Conservation (phyloP, 2,329 filamentous ascomycete species). For the Fusarium oxysporum region DNA sequence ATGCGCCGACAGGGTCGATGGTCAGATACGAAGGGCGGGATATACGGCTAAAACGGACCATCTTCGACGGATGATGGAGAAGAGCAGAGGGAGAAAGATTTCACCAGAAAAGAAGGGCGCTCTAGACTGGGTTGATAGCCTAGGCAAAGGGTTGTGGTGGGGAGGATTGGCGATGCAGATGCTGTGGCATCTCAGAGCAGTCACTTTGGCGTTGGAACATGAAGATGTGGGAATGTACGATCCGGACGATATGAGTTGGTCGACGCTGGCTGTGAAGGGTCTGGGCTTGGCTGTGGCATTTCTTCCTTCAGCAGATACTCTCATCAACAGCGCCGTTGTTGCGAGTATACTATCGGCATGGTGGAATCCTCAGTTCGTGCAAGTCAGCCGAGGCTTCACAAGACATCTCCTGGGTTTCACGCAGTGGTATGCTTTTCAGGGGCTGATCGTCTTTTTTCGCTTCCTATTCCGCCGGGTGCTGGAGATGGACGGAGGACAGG, state of each 20-base stretch:
- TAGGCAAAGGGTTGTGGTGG: conserved; percentile 62
- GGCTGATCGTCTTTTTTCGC: conserved; percentile 67
- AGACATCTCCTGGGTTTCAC: conserved; percentile 69
- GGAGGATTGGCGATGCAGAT: conserved; percentile 59
- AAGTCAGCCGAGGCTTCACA: conserved; percentile 69
- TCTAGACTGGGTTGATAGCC: conserved; percentile 57
- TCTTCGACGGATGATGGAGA: conserved; percentile 79
- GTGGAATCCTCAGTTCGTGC: conserved; percentile 77
- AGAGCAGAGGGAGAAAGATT: conserved; percentile 58
- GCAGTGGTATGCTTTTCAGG: conserved; percentile 75
- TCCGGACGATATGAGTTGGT: conserved; percentile 46
- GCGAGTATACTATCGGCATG: conserved; percentile 66
- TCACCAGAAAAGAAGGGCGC: conserved; percentile 47
- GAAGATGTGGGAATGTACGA: conserved; percentile 50
- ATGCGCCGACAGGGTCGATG: conserved; percentile 80
- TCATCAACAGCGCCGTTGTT: conserved; percentile 61
- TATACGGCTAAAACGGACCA: conserved; percentile 90
- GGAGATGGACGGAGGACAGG: conserved; percentile 54
- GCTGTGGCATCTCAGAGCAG: conserved; percentile 61
- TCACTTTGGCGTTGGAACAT: conserved; percentile 44
- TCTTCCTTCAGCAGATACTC: conserved; percentile 55
- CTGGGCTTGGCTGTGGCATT: conserved; percentile 36
- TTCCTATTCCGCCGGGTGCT: conserved; percentile 59
- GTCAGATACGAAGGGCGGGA: conserved; percentile 75
- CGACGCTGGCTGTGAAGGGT: conserved; percentile 14